Base-by-base conservation (phyloP, 2,329 filamentous ascomycete genomes). In the Boeremia lycopersici region DNA sequence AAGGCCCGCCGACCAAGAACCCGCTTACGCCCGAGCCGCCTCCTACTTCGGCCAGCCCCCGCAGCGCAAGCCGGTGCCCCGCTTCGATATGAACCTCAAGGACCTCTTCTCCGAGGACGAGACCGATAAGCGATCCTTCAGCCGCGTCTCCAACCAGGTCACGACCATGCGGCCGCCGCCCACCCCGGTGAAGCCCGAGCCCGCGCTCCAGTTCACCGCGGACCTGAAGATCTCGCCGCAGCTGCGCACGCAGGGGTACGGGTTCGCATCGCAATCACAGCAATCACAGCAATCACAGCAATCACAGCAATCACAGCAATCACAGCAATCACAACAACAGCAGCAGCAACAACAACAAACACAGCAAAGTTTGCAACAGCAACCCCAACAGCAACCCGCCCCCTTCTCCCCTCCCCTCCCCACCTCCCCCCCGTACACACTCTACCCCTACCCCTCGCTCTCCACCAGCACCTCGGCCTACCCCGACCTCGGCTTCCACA, bases 41-140 rank as follows among this genome's bases (percentile, higher is more conserved):
- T 51, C 39, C 39, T 66, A 65, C 46, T 68, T 64, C 49, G 35
- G 50, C 43, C 63, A 64, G 15, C 63, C 63, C 34, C 61, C 63
- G 23, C 51, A 54, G 39, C 65, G 70, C 54, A 74, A 81, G 15
- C 81, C 79, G 15, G 64, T 79, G 11, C 84, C 84, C 3, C 78
- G 79, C 52, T 86, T 86, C 67, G 84, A 87, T 68, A 72, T 79
- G 77, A 67, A 79, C 49, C 59, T 76, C 50, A 63, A 70, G 30
- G 65, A 76, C 58, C 54, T 74, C 15, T 73, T 77, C 53, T 70
- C 69, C n/a, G 68, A 71, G n/a, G 68, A 76, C 33, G 69, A 77
- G 43, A 78, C 70, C 7, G 72, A 71, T 48, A 70, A 73, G 67
- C 69, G 71, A 46, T 67, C 77, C 49, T 70, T 74, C 64, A 63